Evolutionary conservation across 371 early-diverging fungal genomes (phyloP), one percentile per base, ranked within the genome.

Genomic region (Lichtheimia hyalospora): DNA sequence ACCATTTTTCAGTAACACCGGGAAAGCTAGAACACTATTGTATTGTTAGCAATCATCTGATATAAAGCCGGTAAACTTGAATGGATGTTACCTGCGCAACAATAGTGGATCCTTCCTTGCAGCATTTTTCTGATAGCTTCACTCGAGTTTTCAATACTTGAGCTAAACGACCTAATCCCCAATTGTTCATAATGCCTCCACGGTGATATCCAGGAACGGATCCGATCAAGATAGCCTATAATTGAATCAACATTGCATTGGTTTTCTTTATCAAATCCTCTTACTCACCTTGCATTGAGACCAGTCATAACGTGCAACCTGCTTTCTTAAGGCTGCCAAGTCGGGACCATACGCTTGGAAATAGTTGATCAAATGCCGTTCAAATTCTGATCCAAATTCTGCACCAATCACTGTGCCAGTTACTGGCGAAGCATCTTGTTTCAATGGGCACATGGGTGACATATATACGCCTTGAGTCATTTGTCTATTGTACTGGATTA

Each of bases 21-120:
- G 86, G 87, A 18, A 86, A 71, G 52, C 84, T 83, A 1, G 89
- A 89, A 46, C 82, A 84, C 83, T 87, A 53, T 55, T 25, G 28
- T 12, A 39, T 41, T 27, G 41, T 18, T 15, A 39, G 54, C 7
- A 25, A 49, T 16, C 18, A 46, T 39, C 15, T 7, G 15, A 18
- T 0, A 39, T 6, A 3, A n/a, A n/a, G n/a, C n/a, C n/a, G n/a
- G n/a, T n/a, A n/a, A 20, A 21, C 15, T 46, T 46, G 5, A n/a
- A n/a, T 5, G 43, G 14, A 16, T 40, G 23, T 46, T 70, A 76
- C 83, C 74, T 81, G 83, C 12, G 70, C 64, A 42, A 81, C 62
- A 14, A 84, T 46, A 5, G 67, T 68, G 7, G 81, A 78, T 42
- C 42, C 42, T 0, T 63, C 60, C 0, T 49, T 49, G 18, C 58